phyloP scores from a whole-genome alignment of 176 grass and related monocot genomes.

The Microstegium vimineum region DNA sequence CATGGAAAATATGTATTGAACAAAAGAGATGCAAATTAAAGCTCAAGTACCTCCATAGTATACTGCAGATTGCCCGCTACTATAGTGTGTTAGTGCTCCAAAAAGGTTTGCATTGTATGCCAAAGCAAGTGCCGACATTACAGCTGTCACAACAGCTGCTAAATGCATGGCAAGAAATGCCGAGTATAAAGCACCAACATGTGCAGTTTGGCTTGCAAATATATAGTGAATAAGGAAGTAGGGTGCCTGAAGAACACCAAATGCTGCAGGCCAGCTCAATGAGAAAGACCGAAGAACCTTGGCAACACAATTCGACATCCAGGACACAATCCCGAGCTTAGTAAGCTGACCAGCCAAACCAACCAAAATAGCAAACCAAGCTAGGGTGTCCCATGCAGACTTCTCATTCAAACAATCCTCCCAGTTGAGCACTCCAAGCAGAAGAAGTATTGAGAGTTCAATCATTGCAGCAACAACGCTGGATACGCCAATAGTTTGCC shows the following conservation, averaged over 20 bases:
- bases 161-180: conserved; percentile 98
- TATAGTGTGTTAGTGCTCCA: conserved; percentile 91
- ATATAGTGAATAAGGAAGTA: conserved; percentile 93
- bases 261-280: no score
- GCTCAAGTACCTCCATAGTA: conserved; percentile 80
- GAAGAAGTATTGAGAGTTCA: conserved; percentile 79
- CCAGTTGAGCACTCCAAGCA: conserved; percentile 86
- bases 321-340: conserved; percentile 69
- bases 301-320: conserved; percentile 92
- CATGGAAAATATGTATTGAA: background rate
- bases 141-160: conserved; percentile 78
- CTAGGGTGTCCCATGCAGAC: conserved; percentile 93
- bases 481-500: conserved; percentile 62
- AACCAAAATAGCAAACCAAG: conserved; percentile 98
- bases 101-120: conserved; percentile 94
- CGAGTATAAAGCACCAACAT: conserved; percentile 81
- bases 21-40: background rate
- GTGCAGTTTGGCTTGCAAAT: conserved; percentile 93
- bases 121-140: conserved; percentile 72
- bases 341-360: conserved; percentile 90
- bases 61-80: conserved; percentile 86
- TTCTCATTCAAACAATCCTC: conserved; percentile 95
- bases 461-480: conserved; percentile 90
- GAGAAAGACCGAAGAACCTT: no score
- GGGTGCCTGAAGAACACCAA: no score